Percentiles rank a stretch among this genome's conserved stretches.
phyloP scores from a whole-genome alignment of 202 grass and related monocot species.

The Bolboschoenoplectus hybrid region DNA sequence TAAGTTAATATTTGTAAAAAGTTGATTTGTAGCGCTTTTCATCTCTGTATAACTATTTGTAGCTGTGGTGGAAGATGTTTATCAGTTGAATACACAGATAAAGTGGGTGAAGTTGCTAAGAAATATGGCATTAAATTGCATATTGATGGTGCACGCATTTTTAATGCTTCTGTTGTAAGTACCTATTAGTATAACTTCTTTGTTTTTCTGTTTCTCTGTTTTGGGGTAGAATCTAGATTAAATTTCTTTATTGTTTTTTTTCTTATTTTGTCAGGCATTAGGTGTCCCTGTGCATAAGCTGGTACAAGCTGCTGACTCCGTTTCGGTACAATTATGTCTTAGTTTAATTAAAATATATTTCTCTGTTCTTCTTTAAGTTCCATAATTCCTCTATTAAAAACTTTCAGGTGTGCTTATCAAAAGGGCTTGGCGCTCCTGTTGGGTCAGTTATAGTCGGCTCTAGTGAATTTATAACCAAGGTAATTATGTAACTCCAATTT shows the following conservation, averaged over 20 bases:
- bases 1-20: neutral
- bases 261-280: constrained; percentile 56
- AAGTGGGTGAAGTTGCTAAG: constrained; percentile 68
- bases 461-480: constrained; percentile 73
- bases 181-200: constrained; percentile 1
- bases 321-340: constrained; percentile 60
- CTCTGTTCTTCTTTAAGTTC: neutral
- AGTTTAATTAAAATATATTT: constrained; percentile 28
- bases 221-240: neutral
- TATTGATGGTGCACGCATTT: constrained; percentile 94
- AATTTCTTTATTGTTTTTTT: neutral
- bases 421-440: constrained; percentile 91
- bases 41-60: constrained; percentile 9
- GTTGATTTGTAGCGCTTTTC: constrained; percentile 13
- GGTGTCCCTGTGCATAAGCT: constrained; percentile 88
- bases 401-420: constrained; percentile 82
- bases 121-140: constrained; percentile 86
- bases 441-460: constrained; percentile 88
- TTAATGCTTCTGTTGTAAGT: constrained; percentile 95
- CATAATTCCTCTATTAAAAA: neutral
- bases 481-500: constrained; percentile 4
- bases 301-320: constrained; percentile 84
- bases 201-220: neutral
- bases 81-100: constrained; percentile 73
- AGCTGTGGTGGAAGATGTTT: constrained; percentile 85